These are phyloP conservation scores for Xylaria sp. DNA, from an alignment of 2,329 filamentous ascomycete genomes.

Conservation along the genomic window DNA sequence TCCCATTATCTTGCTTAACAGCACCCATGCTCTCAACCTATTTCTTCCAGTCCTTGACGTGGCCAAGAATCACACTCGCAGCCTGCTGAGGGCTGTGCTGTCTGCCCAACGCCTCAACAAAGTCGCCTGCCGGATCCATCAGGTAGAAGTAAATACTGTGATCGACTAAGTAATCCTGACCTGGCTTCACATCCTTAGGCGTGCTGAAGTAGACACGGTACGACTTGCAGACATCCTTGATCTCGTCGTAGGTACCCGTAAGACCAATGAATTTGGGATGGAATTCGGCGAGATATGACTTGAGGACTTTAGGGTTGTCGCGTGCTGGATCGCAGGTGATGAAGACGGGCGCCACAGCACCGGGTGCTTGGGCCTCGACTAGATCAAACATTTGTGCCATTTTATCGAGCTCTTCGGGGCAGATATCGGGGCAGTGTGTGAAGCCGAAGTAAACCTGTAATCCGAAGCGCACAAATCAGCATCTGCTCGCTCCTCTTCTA, in stretches of 20 bases:
- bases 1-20: not conserved
- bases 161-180: conserved; percentile 96
- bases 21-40: conserved; percentile 13
- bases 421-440: conserved; percentile 98
- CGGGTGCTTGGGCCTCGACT: conserved; percentile 64
- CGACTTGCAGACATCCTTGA: conserved; percentile 93
- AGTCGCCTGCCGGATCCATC: conserved; percentile 98
- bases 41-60: conserved; percentile 74
- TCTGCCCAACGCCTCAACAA: conserved; percentile 94
- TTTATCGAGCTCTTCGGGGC: conserved; percentile 98
- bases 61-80: conserved; percentile 83
- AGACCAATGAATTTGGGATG: conserved; percentile 86
- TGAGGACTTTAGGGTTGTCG: conserved; percentile 86
- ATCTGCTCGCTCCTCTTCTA: not conserved
- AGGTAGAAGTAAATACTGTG: conserved; percentile 99
- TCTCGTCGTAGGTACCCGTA: conserved; percentile 92
- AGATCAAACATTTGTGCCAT: conserved; percentile 95
- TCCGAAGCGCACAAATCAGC: conserved; percentile 13
- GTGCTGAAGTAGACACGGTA: conserved; percentile 99
- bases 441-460: conserved; percentile 95
- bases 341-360: conserved; percentile 80
- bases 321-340: conserved; percentile 95
- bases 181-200: conserved; percentile 85
- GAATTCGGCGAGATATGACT: conserved; percentile 90
- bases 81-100: conserved; percentile 92